Base-by-base conservation (phyloP, 176 grass and related monocot genomes). In the Tuctoria greenei region DNA sequence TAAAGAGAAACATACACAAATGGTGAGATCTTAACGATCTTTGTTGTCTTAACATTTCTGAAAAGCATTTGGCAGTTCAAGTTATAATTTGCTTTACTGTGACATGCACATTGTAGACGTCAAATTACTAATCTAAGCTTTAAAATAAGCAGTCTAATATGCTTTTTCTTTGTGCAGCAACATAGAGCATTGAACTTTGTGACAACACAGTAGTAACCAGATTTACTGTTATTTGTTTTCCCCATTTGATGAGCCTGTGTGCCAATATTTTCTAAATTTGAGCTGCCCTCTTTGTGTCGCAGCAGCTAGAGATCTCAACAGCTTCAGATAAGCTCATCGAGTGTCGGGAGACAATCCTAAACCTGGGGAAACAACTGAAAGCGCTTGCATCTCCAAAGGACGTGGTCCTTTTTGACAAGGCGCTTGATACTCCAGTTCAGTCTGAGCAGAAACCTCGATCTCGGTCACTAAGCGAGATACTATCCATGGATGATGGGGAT, bases 281-380 rank as follows among this genome's bases (percentile, higher is more conserved):
- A 52, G 39, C 66, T 81, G 69, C 8, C 5, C 20, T 20, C 23
- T 49, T 41, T 61, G 35, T 80, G n/a, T 39, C 45, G 52, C 82
- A 92, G 89, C 77, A 83, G 79, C 52, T 70, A 24, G 82, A 92
- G 51, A 92, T 94, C 76, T 81, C 81, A 59, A 86, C 72, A 9
- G 95, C 88, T 80, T 89, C 95, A 66, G 84, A 98, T 52, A 92
- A 92, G 43, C 81, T 98, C 55, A 88, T 85, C 0, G 88, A 89
- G 81, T 94, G 88, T 73, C 88, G 93, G 72, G 95, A 99, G 45
- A 99, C 95, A 26, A 92, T 99, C 40, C 39, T 86, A 70, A 95
- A 71, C 73, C 86, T 92, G 34, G 87, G 89, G 34, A 87, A 99
- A 63, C 89, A 99, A 85, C 79, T 99, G 27, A 99, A 99, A 86